Percentiles rank a stretch among this genome's conserved stretches.
Evolutionary conservation across 2,329 filamentous ascomycete species (phyloP).

Genomic region (Ascosphaera apis): DNA sequence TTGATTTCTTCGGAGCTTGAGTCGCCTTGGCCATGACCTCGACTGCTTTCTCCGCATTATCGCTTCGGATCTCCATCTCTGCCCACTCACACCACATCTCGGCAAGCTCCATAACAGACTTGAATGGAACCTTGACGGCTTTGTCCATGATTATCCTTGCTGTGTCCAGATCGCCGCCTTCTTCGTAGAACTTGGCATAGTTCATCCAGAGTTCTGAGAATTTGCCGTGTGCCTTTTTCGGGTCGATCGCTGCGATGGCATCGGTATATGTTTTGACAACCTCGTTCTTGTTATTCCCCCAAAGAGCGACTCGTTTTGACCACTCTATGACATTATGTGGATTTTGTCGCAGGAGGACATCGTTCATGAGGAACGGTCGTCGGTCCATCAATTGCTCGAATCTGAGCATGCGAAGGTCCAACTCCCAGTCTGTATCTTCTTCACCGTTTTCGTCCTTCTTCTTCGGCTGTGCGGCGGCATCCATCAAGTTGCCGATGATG

Average conservation of each 20-base stretch:
- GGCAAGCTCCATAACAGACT: conserved; percentile 85
- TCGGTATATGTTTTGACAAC: conserved; percentile 87
- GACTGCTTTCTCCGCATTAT: conserved; percentile 87
- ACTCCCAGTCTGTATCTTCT: conserved; percentile 51
- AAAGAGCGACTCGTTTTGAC: conserved; percentile 89
- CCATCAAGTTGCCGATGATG: conserved; percentile 77
- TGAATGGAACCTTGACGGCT: conserved; percentile 92
- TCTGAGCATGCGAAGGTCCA: conserved; percentile 91
- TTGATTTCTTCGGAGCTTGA: conserved; percentile 90
- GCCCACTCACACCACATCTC: conserved; percentile 99
- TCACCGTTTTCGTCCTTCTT: conserved; percentile 55
- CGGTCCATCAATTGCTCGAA: conserved; percentile 98
- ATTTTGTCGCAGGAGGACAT: conserved; percentile 84
- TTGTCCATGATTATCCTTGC: conserved; percentile 92
- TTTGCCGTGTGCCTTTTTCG: conserved; percentile 79
- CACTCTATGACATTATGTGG: conserved; percentile 91
- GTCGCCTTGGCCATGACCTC: conserved; percentile 94
- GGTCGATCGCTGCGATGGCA: conserved; percentile 77
- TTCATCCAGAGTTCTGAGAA: conserved; percentile 93
- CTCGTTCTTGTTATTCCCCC: conserved; percentile 80
- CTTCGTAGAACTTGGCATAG: conserved; percentile 93
- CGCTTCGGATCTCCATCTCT: conserved; percentile 86
- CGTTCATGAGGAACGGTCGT: conserved; percentile 83
- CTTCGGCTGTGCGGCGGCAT: conserved; percentile 55
- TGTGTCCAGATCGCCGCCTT: conserved; percentile 58